A percentile compares a stretch with the other conserved stretches of the same genome.
These are phyloP conservation scores for Colletotrichum sp. DNA, from an alignment of 2,329 filamentous ascomycete genomes.

Conservation along the genomic window DNA sequence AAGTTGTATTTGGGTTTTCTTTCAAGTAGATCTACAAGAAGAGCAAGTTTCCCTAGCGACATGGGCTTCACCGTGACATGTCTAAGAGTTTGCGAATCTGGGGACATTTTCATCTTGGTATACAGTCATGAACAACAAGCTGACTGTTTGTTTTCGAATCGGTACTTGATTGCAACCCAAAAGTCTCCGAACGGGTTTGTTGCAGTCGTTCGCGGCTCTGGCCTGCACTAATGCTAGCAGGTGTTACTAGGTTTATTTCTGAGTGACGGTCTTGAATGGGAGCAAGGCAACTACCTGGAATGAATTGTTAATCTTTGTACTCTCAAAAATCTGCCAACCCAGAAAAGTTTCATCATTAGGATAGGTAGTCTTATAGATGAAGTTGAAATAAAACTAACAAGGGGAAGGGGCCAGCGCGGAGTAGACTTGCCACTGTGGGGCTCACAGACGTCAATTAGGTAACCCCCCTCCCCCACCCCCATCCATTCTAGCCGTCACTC, in stretches of 20 bases:
- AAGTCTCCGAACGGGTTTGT: background rate
- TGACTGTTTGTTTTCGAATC: background rate
- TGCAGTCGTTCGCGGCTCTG: background rate
- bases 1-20: background rate
- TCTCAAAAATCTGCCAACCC: background rate
- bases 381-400: slow-evolving; percentile 11
- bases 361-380: background rate
- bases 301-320: background rate
- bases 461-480: background rate
- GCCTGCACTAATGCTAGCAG: background rate
- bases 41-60: background rate
- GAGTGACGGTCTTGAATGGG: background rate
- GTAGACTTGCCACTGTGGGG: background rate
- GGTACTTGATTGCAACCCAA: background rate
- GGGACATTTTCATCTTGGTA: background rate
- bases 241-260: background rate
- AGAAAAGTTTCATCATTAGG: background rate
- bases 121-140: background rate
- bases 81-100: background rate
- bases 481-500: background rate
- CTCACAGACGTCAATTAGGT: background rate
- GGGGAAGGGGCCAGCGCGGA: background rate
- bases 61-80: background rate
- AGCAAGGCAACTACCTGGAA: background rate
- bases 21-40: background rate